Evolutionary conservation across 805 yeast genomes (phyloP), one percentile per base, ranked within the genome.

Genomic region (Zygosaccharomyces bailii): DNA sequence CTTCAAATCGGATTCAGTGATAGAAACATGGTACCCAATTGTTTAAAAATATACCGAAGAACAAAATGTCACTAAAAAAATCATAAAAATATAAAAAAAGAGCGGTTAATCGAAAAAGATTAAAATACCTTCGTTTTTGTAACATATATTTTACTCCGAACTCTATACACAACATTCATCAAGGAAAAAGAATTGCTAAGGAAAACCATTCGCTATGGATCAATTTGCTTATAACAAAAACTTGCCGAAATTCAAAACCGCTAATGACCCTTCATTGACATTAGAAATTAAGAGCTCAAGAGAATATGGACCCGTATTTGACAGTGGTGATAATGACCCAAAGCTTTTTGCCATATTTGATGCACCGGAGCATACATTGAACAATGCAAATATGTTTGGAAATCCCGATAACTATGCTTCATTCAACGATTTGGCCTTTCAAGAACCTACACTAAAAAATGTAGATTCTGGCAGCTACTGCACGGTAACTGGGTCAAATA

Each of bases 271-370:
- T 5, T 27, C 48, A 4, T 17, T 48, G 8, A 44, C 48, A n/a
- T 6, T 29, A 8, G 45, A 38, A 23, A 29, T 30, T n/a, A 40
- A 45, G 27, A 45, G 35, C 13, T 13, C 38, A 7, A 42, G 24
- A 32, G 43, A 38, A 11, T n/a, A 34, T 18, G 51, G 43, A 16
- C 21, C 51, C 4, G 13, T 38, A 14, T 29, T 48, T 20, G 27
- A 41, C 29, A n/a, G 39, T 11, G 48, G 43, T 16, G 48, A 44
- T 29, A 29, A 36, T 23, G 45, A 39, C 17, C 39, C 51, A 2
- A 39, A 31, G 11, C 38, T 48, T 9, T 36, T 42, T n/a, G 43
- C 48, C 39, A 38, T 48, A 4, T 42, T 48, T 39, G 49, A 45
- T 20, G 39, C 39, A 3, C 45, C 49, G 2, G 51, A 42, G 9